phyloP scores from a whole-genome alignment of 805 yeast genomes.

The Zygotorulaspora danielsina region DNA sequence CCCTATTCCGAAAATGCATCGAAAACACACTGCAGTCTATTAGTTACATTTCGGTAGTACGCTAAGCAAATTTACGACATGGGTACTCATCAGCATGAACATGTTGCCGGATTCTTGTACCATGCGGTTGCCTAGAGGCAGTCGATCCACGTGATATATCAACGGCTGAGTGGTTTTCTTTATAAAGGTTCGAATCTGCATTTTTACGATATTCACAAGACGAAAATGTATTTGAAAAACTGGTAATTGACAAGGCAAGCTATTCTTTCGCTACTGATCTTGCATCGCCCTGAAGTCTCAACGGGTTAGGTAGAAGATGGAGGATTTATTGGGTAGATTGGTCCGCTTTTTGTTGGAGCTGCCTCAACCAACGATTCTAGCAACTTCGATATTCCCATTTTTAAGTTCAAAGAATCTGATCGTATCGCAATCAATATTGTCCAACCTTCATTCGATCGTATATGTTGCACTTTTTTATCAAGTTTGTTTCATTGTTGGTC shows the following conservation, averaged over 20 bases:
- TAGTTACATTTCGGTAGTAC: no score
- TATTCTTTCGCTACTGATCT: neutral
- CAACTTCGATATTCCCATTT: slow-evolving; percentile 16
- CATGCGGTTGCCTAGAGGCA: no score
- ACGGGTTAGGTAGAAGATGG: neutral
- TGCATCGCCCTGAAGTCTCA: neutral
- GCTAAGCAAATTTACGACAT: no score
- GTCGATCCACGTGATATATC: no score
- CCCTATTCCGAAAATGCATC: no score
- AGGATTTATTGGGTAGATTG: slow-evolving; percentile 4
- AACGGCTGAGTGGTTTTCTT: no score
- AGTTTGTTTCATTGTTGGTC: slow-evolving; percentile 26
- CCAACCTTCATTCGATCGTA: slow-evolving; percentile 30
- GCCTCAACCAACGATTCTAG: slow-evolving; percentile 19
- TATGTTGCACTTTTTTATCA: slow-evolving; percentile 33
- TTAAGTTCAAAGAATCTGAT: slow-evolving; percentile 15
- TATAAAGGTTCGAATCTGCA: neutral
- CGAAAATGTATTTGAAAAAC: no score
- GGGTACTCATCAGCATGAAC: no score
- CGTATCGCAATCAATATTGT: slow-evolving; percentile 21
- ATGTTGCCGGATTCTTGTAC: no score
- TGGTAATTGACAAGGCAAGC: neutral
- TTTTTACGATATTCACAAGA: no score
- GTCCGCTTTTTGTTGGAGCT: slow-evolving; percentile 18
- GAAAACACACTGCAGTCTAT: no score